These are phyloP conservation scores for Psilocybe subaeruginosa DNA, from an alignment of 768 basidiomycete species.

Conservation along the genomic window DNA sequence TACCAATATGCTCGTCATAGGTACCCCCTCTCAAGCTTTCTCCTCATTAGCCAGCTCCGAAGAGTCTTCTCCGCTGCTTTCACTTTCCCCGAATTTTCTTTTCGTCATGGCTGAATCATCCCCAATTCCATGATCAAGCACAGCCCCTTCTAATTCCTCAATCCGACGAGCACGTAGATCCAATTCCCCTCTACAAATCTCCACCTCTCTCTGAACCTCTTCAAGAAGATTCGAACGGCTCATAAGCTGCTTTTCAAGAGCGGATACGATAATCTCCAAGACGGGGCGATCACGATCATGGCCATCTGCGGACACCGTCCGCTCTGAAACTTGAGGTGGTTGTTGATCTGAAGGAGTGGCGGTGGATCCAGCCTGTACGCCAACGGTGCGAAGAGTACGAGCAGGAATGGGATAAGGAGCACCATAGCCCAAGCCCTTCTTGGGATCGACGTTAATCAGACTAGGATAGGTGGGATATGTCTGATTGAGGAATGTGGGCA, in stretches of 20 bases:
- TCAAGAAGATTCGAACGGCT: conserved; percentile 10
- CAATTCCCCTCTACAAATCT: neutral
- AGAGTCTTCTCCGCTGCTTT: too few relatives aligned
- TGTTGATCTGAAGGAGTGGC: neutral
- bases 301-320: neutral
- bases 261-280: conserved; percentile 1
- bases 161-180: neutral
- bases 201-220: conserved; percentile 9
- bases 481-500: conserved; percentile 13
- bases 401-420: neutral
- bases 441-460: neutral
- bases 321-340: neutral
- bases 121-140: too few relatives aligned
- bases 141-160: neutral
- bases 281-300: neutral
- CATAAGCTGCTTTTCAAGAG: conserved; percentile 13
- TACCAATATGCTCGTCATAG: too few relatives aligned
- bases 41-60: too few relatives aligned
- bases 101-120: too few relatives aligned
- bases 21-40: too few relatives aligned
- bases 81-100: too few relatives aligned
- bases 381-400: neutral
- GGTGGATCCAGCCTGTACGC: neutral
- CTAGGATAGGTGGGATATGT: conserved; percentile 1
- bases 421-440: neutral